phyloP scores from a whole-genome alignment of 2,329 filamentous ascomycete species.

The Sporothrix inflata region DNA sequence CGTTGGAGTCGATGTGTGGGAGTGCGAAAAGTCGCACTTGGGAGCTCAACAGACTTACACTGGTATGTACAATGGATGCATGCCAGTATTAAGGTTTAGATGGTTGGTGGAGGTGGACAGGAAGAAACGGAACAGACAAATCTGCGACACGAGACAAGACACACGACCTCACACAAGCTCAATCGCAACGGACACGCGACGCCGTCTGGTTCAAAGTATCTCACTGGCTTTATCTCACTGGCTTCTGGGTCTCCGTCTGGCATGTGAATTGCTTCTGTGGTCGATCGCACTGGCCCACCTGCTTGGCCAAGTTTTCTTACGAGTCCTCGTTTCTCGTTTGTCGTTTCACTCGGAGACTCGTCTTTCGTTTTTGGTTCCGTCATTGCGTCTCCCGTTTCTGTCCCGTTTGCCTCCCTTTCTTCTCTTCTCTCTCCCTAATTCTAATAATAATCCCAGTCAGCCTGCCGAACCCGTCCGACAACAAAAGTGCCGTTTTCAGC shows the following conservation, averaged over 20 bases:
- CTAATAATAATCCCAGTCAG: not conserved
- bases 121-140: not conserved
- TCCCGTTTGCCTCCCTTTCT: not conserved
- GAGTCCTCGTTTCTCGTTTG: no score
- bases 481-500: no score
- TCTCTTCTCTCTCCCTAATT: not conserved
- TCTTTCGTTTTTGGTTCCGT: not conserved
- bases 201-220: not conserved
- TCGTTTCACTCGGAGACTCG: no score
- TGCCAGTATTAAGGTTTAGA: not conserved
- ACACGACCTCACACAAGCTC: not conserved
- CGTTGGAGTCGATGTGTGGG: no score
- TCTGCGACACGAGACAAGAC: not conserved
- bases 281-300: not conserved
- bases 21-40: no score
- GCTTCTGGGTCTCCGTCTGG: not conserved
- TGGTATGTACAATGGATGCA: conserved; percentile 2
- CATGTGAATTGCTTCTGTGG: not conserved
- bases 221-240: no score
- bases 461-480: no score
- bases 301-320: not conserved
- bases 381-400: not conserved
- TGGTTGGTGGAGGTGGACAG: not conserved
- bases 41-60: not conserved
- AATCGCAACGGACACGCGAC: not conserved